A percentile compares a stretch with the other conserved stretches of the same genome.
phyloP scores from a whole-genome alignment of 345 rosid species.

The Psidium guajava region DNA sequence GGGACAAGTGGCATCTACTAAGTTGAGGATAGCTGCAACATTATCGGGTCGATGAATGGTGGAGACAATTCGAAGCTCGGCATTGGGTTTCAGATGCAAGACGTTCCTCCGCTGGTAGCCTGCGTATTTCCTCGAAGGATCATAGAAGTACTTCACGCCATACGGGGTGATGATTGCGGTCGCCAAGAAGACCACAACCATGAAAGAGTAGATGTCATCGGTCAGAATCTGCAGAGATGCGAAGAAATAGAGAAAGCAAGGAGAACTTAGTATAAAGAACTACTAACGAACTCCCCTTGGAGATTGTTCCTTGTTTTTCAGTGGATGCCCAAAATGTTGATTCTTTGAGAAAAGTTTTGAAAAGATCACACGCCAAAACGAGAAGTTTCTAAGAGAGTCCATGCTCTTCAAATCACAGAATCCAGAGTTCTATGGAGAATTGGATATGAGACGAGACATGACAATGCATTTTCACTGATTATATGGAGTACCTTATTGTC shows the following conservation, averaged over 20 bases:
- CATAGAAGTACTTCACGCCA: neutral
- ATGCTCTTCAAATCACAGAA: neutral
- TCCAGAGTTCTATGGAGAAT: neutral
- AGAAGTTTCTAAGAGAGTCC: neutral
- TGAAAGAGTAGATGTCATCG: neutral
- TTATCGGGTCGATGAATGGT: slow-evolving; percentile 31
- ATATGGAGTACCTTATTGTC: neutral
- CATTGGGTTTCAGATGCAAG: slow-evolving; percentile 6
- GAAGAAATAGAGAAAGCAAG: neutral
- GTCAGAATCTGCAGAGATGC: neutral
- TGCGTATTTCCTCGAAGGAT: neutral
- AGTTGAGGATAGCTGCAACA: slow-evolving; percentile 4
- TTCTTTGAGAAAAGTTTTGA: neutral
- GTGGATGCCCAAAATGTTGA: neutral
- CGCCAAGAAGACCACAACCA: neutral
- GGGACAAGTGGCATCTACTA: slow-evolving; percentile 2
- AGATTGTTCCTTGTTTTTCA: neutral
- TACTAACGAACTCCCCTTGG: neutral
- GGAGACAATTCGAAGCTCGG: slow-evolving; percentile 19
- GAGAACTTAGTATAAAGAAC: neutral
- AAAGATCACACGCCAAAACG: neutral
- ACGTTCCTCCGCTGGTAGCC: slow-evolving; percentile 19
- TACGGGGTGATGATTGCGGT: neutral
- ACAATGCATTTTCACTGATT: neutral
- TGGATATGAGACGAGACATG: neutral